Evolutionary conservation across 2,329 filamentous ascomycete genomes (phyloP), one percentile per base, ranked within the genome.

Genomic region (Lachnellula occidentalis): DNA sequence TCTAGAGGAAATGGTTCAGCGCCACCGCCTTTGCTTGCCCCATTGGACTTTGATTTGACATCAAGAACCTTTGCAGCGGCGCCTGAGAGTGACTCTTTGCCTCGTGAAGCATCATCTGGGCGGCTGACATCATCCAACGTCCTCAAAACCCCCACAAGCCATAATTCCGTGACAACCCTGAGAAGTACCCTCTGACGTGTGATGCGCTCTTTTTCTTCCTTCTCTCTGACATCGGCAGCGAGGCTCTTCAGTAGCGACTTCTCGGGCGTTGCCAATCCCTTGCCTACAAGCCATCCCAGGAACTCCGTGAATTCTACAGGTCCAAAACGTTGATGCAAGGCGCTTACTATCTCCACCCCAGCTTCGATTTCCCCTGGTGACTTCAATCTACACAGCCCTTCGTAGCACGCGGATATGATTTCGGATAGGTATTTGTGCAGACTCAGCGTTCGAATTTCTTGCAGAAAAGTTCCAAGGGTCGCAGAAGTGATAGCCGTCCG

Each of bases 351-450:
- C 73, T 97, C 92, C 34, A 96, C 88, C 8, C 90, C 92, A 27
- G 92, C 88, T 54, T 92, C 88, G 58, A 96, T 88, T 70, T 97
- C 92, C n/a, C 86, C 89, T 1, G 91, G 88, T 1, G 87, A 86
- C 74, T 96, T 96, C 66, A 97, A 82, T 71, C 87, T 92, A 74
- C 88, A 95, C 6, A 97, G 80, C 8, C 92, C 92, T 73, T 97
- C 92, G 70, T 92, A 96, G 75, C 90, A 95, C 58, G 92, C 92
- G 21, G 92, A 92, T 65, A 96, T 91, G 63, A 97, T 95, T 74
- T 97, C 92, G 63, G 92, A 96, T 15, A 97, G 83, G 72, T 97
- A 97, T 71, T 96, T 96, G 78, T 92, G 90, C 49, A 97, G 80
- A 63, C 92, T 96, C 27, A 97, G 79, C 24, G 90, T 88, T 65